Evolutionary conservation across 2,329 filamentous ascomycete genomes (phyloP).

Genomic region (Nemania diffusa): DNA sequence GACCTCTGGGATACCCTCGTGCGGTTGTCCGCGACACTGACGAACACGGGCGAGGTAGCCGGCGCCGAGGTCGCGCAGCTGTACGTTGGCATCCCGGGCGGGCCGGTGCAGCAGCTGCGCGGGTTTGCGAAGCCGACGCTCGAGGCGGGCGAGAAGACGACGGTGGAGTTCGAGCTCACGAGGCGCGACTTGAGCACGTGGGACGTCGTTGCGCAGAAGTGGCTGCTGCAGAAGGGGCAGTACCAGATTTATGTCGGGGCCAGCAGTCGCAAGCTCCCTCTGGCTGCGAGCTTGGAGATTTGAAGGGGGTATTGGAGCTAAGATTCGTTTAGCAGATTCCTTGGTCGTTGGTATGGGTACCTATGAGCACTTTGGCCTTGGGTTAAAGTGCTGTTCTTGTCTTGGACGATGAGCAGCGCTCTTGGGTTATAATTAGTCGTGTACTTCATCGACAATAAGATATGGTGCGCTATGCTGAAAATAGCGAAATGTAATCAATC

Average conservation of each 20-base stretch:
- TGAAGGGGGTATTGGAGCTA: conserved; percentile 17
- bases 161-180: conserved; percentile 64
- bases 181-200: conserved; percentile 74
- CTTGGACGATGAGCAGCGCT: not conserved
- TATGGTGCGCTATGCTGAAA: not conserved
- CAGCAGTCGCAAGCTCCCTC: conserved; percentile 58
- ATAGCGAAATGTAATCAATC: not conserved
- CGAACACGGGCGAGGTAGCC: conserved; percentile 55
- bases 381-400: not conserved
- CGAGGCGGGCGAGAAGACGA: conserved; percentile 55
- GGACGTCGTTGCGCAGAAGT: conserved; percentile 70
- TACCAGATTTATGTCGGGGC: conserved; percentile 59
- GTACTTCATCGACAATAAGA: not conserved
- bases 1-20: conserved; percentile 61
- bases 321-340: not conserved
- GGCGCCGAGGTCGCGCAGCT: conserved; percentile 62
- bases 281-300: conserved; percentile 51
- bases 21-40: conserved; percentile 52
- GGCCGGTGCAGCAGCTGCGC: conserved; percentile 68
- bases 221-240: conserved; percentile 61
- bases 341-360: not conserved
- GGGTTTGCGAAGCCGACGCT: conserved; percentile 72
- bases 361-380: not conserved
- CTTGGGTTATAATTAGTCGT: not conserved
- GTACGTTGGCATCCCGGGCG: conserved; percentile 58